Conservation (phyloP, 2,329 filamentous ascomycete species). For the Aureobasidium sp. region DNA sequence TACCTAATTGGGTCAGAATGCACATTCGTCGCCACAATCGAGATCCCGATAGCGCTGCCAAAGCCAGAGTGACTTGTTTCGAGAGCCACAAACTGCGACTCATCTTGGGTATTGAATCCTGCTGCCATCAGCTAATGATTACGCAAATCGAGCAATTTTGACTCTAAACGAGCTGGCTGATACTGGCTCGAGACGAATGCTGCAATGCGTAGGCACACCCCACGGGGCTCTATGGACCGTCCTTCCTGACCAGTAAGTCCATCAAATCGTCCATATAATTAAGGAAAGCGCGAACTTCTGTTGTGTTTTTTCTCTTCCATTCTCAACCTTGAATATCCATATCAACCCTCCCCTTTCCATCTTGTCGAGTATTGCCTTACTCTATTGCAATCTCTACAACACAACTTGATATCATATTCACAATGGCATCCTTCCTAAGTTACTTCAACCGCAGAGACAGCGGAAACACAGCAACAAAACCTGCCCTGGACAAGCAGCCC, state of each 20-base stretch:
- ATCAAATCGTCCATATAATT: background rate
- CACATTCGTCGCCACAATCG: slow-evolving; percentile 3
- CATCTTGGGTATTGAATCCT: slow-evolving; percentile 7
- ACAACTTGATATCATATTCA: background rate
- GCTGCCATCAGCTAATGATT: slow-evolving; percentile 3
- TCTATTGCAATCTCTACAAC: background rate
- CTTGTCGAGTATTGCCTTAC: background rate
- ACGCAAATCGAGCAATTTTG: slow-evolving; percentile 8
- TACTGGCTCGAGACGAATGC: background rate
- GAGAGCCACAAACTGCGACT: background rate
- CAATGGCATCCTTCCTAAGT: slow-evolving; percentile 12
- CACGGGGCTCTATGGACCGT: slow-evolving; percentile 8
- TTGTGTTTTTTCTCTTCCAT: background rate
- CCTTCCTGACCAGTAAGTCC: background rate
- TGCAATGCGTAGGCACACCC: slow-evolving; percentile 1
- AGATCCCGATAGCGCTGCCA: slow-evolving; percentile 6
- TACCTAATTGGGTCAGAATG: slow-evolving; percentile 10
- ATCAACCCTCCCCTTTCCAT: background rate
- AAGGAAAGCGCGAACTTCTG: background rate
- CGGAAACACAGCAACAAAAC: slow-evolving; percentile 9
- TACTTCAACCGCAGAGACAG: slow-evolving; percentile 14
- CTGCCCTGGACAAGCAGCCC: background rate
- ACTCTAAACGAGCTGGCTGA: background rate
- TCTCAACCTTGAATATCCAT: background rate
- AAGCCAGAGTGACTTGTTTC: background rate